Base-by-base conservation (phyloP, 1,284 basidiomycete species). In the Moesziomyces parantarcticus region DNA sequence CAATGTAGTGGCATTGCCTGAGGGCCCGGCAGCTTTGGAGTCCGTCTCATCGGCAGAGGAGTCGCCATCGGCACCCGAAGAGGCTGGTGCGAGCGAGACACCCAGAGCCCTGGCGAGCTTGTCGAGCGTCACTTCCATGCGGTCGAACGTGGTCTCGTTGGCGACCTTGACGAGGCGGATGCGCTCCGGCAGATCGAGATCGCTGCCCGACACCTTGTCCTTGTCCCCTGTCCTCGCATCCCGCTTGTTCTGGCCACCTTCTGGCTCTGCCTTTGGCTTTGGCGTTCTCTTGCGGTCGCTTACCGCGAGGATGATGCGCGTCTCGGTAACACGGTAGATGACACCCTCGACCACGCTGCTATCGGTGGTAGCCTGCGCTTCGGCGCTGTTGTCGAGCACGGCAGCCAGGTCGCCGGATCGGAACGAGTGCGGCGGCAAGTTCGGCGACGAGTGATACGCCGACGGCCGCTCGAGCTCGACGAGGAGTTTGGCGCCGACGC, bases 401-500 rank as follows among this genome's bases (percentile, higher is more conserved):
- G 91, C 87, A 11, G 91, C 93, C 21, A 95, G 86, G 84, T 97
- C 94, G 18, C 92, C 92, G 13, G 89, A 87, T 89, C 93, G 88
- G 76, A 97, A 89, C 0, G 89, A 90, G 85, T 97, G 94, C 5
- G 93, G 91, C 9, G 93, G 93, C 66, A 97, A 91, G 1, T 88
- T 71, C 0, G 89, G 86, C 23, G 86, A 89, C 1, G 88, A 86
- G 79, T 94, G 91, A 78, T 92, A 92, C 16, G 92, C 93, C 6
- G 89, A 85, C 0, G 94, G 92, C 63, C 93, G 87, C 80, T 94
- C 91, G 16, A 97, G 86, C 84, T 96, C 93, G 44, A 97, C 88
- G 54, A 97, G 85, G 92, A 89, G 93, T 86, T 95, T 96, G 23
- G 93, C 94, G 26, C 94, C 94, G 2, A 97, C 87, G 1, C 94